A percentile compares a stretch with the other conserved stretches of the same genome.
Evolutionary conservation across 441 rosid genomes (phyloP).

Genomic region (Arabidopsis hybrid): DNA sequence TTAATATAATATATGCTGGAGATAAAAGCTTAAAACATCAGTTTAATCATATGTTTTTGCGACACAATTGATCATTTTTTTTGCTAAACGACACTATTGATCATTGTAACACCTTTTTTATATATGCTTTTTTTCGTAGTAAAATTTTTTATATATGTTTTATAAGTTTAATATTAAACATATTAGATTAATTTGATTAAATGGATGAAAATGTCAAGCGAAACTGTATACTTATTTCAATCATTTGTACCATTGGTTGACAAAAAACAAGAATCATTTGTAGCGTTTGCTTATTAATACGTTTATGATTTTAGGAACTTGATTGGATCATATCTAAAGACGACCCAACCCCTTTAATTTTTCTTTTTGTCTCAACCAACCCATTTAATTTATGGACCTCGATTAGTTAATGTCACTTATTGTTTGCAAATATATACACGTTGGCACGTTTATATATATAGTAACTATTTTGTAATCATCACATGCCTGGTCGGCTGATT

Average conservation of each 20-base stretch:
- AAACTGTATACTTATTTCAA: constrained; percentile 1
- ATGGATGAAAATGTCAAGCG: neutral
- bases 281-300: neutral
- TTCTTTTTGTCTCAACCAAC: neutral
- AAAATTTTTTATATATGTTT: too few relatives aligned
- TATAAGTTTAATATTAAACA: neutral
- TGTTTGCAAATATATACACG: constrained; percentile 26
- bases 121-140: too few relatives aligned
- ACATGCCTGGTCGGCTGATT: constrained; percentile 28
- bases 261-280: neutral
- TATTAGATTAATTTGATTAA: neutral
- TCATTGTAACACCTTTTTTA: neutral
- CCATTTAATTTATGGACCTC: constrained; percentile 11
- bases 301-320: neutral
- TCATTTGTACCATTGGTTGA: constrained; percentile 22
- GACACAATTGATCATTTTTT: too few relatives aligned
- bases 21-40: neutral
- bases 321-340: neutral
- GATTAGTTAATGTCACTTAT: constrained; percentile 20
- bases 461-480: constrained; percentile 16
- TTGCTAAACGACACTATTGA: neutral
- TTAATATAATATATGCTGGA: neutral
- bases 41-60: neutral
- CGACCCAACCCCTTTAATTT: neutral
- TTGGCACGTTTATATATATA: constrained; percentile 22